Evolutionary conservation across 1,284 basidiomycete genomes (phyloP).

Genomic region (Ganoderma lucidum): DNA sequence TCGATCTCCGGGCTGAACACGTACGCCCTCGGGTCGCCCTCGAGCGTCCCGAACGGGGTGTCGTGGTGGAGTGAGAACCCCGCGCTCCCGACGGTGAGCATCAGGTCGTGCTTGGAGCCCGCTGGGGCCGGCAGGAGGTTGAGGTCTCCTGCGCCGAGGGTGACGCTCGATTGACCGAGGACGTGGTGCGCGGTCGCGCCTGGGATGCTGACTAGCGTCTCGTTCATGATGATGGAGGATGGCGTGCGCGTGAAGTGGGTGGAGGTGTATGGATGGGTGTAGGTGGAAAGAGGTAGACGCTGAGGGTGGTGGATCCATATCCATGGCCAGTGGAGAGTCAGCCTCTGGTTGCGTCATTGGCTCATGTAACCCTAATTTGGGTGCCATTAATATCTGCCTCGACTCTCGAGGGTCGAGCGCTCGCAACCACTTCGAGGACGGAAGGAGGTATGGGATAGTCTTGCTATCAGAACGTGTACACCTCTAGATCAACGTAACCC

Average conservation of each 20-base stretch:
- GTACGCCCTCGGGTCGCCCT: conserved; percentile 37
- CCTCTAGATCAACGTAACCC: conserved; percentile 38
- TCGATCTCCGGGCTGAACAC: conserved; percentile 41
- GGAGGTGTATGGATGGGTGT: neutral
- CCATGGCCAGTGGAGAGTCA: neutral
- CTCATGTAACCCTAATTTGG: conserved; percentile 24
- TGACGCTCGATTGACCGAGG: conserved; percentile 35
- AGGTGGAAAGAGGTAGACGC: neutral
- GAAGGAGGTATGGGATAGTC: too few relatives aligned
- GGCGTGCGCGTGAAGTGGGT: neutral
- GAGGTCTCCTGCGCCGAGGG: conserved; percentile 39
- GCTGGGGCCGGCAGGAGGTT: conserved; percentile 20
- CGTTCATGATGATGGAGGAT: conserved; percentile 6
- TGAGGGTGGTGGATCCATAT: neutral
- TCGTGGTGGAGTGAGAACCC: conserved; percentile 38
- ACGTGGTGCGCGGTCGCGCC: conserved; percentile 36
- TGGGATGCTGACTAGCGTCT: conserved; percentile 36
- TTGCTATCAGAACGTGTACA: conserved; percentile 37
- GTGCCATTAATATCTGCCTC: neutral
- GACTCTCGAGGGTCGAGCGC: neutral
- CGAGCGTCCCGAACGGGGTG: conserved; percentile 41
- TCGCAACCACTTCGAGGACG: neutral
- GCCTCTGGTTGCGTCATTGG: conserved; percentile 15
- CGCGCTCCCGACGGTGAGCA: conserved; percentile 37
- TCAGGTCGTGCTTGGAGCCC: conserved; percentile 17